phyloP scores from a whole-genome alignment of 768 basidiomycete genomes.

The Suillus decipiens region DNA sequence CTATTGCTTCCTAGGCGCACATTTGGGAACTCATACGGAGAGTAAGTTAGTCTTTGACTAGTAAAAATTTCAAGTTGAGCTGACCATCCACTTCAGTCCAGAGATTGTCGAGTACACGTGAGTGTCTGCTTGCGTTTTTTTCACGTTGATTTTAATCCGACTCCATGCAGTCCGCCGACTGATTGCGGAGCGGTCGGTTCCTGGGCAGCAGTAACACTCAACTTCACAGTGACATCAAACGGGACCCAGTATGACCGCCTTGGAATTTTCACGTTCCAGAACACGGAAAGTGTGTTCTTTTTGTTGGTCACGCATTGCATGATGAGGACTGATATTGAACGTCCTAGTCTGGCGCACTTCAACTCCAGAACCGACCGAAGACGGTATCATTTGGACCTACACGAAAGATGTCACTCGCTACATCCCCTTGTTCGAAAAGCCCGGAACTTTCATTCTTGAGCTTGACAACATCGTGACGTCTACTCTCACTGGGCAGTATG shows the following conservation, averaged over 20 bases:
- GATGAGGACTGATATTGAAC: not conserved
- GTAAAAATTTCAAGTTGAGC: not conserved
- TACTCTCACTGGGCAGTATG: conserved; percentile 66
- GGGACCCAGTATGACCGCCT: conserved; percentile 78
- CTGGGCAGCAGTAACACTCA: conserved; percentile 75
- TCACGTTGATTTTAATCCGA: not conserved
- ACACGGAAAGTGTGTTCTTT: conserved; percentile 64
- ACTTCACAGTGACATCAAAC: conserved; percentile 77
- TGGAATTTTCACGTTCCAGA: conserved; percentile 72
- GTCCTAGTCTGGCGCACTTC: conserved; percentile 74
- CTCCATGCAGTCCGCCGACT: conserved; percentile 56
- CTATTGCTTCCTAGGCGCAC: conserved; percentile 49
- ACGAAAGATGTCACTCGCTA: conserved; percentile 77
- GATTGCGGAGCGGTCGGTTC: conserved; percentile 70
- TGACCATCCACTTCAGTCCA: conserved; percentile 39
- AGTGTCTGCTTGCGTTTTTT: conserved; percentile 19
- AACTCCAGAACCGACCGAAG: conserved; percentile 69
- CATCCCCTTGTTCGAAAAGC: conserved; percentile 65
- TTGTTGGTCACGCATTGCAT: not conserved
- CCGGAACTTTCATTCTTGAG: conserved; percentile 71
- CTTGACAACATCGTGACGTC: conserved; percentile 67
- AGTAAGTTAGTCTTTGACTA: conserved; percentile 40
- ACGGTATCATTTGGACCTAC: conserved; percentile 79
- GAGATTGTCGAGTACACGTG: conserved; percentile 66
- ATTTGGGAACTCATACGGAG: conserved; percentile 70